Evolutionary conservation across 495 filamentous ascomycete genomes (phyloP).

Genomic region (Neurospora sp.): DNA sequence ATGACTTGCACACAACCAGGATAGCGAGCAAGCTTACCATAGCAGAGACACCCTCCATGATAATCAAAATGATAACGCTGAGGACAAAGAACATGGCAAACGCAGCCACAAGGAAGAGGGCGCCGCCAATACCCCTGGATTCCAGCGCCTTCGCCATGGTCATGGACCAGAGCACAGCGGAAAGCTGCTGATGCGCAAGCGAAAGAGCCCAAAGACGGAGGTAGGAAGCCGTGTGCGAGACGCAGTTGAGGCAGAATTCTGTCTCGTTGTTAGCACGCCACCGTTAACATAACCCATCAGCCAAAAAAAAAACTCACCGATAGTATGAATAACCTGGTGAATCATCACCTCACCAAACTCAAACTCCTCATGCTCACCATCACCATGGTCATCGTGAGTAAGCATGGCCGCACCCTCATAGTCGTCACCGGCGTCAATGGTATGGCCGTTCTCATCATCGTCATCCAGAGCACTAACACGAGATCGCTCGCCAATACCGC

Average conservation of each 20-base stretch:
- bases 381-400: constrained; percentile 61
- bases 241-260: constrained; percentile 99
- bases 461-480: constrained; percentile 78
- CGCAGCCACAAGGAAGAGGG: constrained; percentile 65
- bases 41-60: constrained; percentile 42
- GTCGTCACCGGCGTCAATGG: constrained; percentile 60
- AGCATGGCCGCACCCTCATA: constrained; percentile 80
- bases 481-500: constrained; percentile 78
- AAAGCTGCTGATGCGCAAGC: constrained; percentile 95
- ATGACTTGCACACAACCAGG: too few species aligned
- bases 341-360: constrained; percentile 96
- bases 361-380: constrained; percentile 85
- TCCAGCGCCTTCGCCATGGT: constrained; percentile 70
- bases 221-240: constrained; percentile 97
- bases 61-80: constrained; percentile 62
- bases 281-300: background rate
- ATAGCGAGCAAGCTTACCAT: constrained; percentile 29
- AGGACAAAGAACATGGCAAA: constrained; percentile 87
- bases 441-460: constrained; percentile 53
- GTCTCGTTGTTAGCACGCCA: constrained; percentile 1
- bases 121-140: constrained; percentile 53
- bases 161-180: constrained; percentile 93
- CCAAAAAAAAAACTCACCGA: constrained; percentile 47
- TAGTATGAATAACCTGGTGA: constrained; percentile 98
- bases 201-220: constrained; percentile 97